phyloP scores from a whole-genome alignment of 257 asterid genomes.

The Solanum bulbocastanum region DNA sequence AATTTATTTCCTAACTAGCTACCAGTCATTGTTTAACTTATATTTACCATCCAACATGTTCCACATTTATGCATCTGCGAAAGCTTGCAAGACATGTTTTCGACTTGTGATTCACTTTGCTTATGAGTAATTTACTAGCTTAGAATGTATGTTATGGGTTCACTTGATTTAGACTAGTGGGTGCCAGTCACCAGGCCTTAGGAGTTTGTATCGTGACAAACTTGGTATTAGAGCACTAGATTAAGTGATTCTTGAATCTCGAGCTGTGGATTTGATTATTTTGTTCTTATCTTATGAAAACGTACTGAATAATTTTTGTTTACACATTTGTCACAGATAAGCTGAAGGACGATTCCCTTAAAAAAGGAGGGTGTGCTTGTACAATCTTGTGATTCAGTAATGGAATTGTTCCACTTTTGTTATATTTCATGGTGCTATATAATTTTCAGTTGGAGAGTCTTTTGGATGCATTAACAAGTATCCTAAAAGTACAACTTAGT shows the following conservation, averaged over 20 bases:
- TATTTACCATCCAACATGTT: not conserved
- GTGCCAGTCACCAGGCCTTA: not conserved
- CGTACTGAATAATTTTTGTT: not conserved
- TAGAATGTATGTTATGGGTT: not conserved
- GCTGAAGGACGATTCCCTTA: constrained; percentile 41
- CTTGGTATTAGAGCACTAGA: not conserved
- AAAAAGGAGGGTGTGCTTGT: constrained; percentile 64
- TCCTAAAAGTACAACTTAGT: not conserved
- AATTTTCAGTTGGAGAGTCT: not conserved
- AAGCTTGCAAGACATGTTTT: not conserved
- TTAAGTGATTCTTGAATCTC: not conserved
- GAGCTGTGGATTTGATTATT: not conserved
- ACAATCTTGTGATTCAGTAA: constrained; percentile 36
- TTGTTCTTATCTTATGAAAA: not conserved
- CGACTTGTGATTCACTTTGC: not conserved
- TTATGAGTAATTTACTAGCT: not conserved
- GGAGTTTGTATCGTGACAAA: not conserved
- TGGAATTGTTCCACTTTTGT: constrained; percentile 8
- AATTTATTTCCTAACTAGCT: not conserved
- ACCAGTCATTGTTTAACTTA: not conserved
- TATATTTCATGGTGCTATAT: not conserved
- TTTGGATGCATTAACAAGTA: not conserved
- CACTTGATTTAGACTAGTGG: not conserved
- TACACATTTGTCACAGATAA: constrained; percentile 33
- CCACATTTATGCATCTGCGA: not conserved